A percentile compares a stretch with the other conserved stretches of the same genome.
Evolutionary conservation across 1,284 basidiomycete genomes (phyloP).

Genomic region (Leccinum cinnamomeum): DNA sequence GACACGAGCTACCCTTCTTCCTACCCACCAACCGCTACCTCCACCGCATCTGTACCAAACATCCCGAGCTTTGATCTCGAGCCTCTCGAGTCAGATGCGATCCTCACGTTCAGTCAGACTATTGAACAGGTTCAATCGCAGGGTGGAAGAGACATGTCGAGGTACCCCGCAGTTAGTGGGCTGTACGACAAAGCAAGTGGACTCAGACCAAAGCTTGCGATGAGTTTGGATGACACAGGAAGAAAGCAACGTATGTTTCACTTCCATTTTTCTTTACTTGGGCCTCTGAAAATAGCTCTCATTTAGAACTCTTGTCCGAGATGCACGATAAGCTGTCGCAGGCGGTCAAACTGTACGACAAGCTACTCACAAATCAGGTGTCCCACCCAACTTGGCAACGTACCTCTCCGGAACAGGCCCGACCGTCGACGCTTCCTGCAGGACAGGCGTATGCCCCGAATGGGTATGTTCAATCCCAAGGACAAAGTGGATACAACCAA

Average conservation of each 20-base stretch:
- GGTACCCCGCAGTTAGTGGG: slow-evolving; percentile 81
- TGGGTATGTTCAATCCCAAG: slow-evolving; percentile 24
- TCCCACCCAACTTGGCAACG: slow-evolving; percentile 64
- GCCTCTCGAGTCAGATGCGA: slow-evolving; percentile 78
- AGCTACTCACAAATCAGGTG: slow-evolving; percentile 83
- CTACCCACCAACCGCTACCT: slow-evolving; percentile 45
- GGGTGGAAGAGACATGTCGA: slow-evolving; percentile 73
- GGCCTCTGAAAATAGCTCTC: background rate
- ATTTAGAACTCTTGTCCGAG: slow-evolving; percentile 71
- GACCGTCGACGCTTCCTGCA: slow-evolving; percentile 11
- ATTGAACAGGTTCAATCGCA: slow-evolving; percentile 81
- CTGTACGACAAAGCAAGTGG: slow-evolving; percentile 83
- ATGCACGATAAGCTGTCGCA: slow-evolving; percentile 93
- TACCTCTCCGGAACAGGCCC: slow-evolving; percentile 23
- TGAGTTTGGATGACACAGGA: slow-evolving; percentile 83
- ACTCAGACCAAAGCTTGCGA: slow-evolving; percentile 79
- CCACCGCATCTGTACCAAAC: slow-evolving; percentile 42
- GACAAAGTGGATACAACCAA: slow-evolving; percentile 25
- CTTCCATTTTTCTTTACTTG: background rate
- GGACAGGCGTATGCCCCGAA: slow-evolving; percentile 18
- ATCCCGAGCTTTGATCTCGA: slow-evolving; percentile 78
- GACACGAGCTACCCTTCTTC: slow-evolving; percentile 43
- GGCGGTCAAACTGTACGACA: slow-evolving; percentile 89
- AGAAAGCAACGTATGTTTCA: slow-evolving; percentile 77
- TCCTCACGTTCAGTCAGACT: slow-evolving; percentile 87